Percentiles rank a stretch among this genome's conserved stretches.
Evolutionary conservation across 2,329 filamentous ascomycete genomes (phyloP).

Genomic region (Phoma herbarum): DNA sequence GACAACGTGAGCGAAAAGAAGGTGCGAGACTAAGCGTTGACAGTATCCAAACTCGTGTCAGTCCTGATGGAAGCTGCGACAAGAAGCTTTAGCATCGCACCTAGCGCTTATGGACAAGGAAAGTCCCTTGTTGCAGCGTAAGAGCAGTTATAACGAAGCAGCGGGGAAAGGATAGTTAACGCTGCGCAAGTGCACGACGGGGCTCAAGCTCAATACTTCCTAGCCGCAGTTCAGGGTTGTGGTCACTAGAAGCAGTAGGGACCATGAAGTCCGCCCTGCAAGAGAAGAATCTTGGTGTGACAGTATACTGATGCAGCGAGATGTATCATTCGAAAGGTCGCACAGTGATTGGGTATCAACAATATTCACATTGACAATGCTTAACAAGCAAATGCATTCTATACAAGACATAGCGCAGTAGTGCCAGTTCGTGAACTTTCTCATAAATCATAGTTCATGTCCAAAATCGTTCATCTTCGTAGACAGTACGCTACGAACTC

Average conservation of each 20-base stretch:
- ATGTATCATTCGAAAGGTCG: not conserved
- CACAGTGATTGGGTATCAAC: not conserved
- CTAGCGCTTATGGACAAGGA: not conserved
- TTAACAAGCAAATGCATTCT: not conserved
- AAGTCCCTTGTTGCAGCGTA: not conserved
- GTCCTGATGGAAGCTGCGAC: not conserved
- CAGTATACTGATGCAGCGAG: not conserved
- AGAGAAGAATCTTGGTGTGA: not conserved
- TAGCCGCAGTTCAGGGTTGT: not conserved
- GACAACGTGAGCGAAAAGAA: no score
- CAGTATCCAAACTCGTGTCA: not conserved
- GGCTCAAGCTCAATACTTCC: not conserved
- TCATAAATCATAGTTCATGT: conserved; percentile 13
- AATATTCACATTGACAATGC: not conserved
- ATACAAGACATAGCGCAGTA: not conserved
- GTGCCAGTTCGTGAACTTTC: not conserved
- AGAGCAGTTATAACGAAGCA: not conserved
- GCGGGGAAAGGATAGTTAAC: not conserved
- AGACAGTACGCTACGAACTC: not conserved
- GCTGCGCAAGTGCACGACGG: not conserved
- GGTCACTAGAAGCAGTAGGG: not conserved
- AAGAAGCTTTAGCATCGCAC: not conserved
- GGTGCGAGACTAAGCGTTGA: not conserved
- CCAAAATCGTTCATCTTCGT: not conserved
- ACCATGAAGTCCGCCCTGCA: no score